These are phyloP conservation scores for Stephanodiscus triporus DNA, from an alignment of 108 stramenopile genomes.

Conservation along the genomic window DNA sequence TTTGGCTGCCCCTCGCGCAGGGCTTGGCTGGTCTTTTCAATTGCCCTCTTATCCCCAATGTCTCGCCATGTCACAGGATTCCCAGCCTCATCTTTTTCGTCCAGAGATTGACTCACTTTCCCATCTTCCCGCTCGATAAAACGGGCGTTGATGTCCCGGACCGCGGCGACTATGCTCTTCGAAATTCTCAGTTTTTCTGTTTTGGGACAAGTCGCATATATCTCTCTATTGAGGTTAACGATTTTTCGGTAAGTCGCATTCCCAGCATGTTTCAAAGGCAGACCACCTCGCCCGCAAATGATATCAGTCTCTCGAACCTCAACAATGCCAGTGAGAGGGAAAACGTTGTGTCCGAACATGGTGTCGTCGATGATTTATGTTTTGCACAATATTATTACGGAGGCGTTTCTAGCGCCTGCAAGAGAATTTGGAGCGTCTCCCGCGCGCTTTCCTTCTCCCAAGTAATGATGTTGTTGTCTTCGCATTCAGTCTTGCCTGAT, in stretches of 20 bases:
- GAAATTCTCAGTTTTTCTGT: conserved; percentile 51
- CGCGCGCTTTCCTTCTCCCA: no score
- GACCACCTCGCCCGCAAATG: conserved; percentile 58
- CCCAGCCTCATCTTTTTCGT: conserved; percentile 34
- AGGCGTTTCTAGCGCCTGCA: no score
- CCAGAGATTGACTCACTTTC: conserved; percentile 31
- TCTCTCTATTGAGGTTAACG: conserved; percentile 44
- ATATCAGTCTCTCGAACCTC: conserved; percentile 40
- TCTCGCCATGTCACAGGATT: conserved; percentile 50
- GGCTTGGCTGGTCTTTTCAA: conserved; percentile 58
- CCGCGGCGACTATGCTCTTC: conserved; percentile 50
- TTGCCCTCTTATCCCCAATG: conserved; percentile 55
- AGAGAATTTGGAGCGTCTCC: no score
- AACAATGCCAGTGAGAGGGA: neutral
- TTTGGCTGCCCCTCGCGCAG: conserved; percentile 58
- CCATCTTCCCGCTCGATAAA: conserved; percentile 56
- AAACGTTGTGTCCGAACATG: neutral
- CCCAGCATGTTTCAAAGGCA: conserved; percentile 51
- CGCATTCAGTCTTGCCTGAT: no score
- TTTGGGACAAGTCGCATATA: conserved; percentile 58
- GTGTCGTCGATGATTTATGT: no score
- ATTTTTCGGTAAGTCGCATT: conserved; percentile 58
- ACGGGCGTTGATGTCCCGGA: conserved; percentile 50
- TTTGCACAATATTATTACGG: no score
- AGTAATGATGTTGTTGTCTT: no score